These are phyloP conservation scores for Microbotryomycetes sp. DNA, from an alignment of 1,284 basidiomycete genomes.

Conservation along the genomic window DNA sequence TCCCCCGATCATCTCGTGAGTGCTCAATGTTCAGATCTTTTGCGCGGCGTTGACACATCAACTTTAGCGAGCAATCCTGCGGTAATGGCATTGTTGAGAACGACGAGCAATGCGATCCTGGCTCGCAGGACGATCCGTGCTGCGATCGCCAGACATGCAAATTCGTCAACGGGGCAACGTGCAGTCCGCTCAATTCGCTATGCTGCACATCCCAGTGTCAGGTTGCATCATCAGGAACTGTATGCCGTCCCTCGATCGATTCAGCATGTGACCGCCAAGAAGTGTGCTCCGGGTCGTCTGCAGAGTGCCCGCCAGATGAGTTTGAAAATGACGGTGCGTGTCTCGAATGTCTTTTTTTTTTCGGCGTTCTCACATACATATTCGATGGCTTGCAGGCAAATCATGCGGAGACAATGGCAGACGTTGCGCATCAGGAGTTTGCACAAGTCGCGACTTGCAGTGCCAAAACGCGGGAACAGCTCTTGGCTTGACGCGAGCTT, in stretches of 20 bases:
- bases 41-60: background rate
- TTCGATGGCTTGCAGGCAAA: conserved; percentile 21
- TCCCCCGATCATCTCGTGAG: conserved; percentile 29
- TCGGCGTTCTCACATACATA: conserved; percentile 46
- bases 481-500: conserved; percentile 60
- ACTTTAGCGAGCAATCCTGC: conserved; percentile 45
- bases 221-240: conserved; percentile 54
- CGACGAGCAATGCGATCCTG: conserved; percentile 84
- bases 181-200: conserved; percentile 66
- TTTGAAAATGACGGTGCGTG: conserved; percentile 58
- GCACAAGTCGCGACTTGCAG: conserved; percentile 71
- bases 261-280: conserved; percentile 66
- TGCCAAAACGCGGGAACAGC: conserved; percentile 63
- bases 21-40: background rate
- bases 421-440: conserved; percentile 70
- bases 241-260: conserved; percentile 68
- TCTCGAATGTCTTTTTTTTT: background rate
- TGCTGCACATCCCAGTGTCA: conserved; percentile 69
- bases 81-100: conserved; percentile 67
- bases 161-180: conserved; percentile 62
- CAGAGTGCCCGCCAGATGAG: conserved; percentile 63
- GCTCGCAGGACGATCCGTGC: conserved; percentile 54
- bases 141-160: conserved; percentile 74
- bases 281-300: conserved; percentile 66
- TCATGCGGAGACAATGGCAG: conserved; percentile 57